phyloP scores from a whole-genome alignment of 768 basidiomycete genomes.

The Chalciporus piperatus region DNA sequence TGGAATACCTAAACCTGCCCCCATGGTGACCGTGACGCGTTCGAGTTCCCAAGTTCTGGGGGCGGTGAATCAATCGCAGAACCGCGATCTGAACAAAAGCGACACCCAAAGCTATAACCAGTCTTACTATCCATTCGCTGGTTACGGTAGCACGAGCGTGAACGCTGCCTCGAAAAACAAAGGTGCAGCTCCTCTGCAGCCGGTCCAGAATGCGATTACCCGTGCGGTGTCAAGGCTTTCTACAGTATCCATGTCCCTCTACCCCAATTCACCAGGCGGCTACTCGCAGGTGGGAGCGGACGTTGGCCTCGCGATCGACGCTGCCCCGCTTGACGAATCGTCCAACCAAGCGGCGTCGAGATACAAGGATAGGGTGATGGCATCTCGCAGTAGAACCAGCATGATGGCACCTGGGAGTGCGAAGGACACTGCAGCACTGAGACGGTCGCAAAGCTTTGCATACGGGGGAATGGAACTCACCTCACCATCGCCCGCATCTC shows the following conservation, averaged over 20 bases:
- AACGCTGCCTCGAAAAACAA: slow-evolving; percentile 21
- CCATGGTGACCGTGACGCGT: slow-evolving; percentile 22
- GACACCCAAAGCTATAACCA: slow-evolving; percentile 9
- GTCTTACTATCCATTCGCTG: slow-evolving; percentile 24
- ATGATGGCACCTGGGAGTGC: slow-evolving; percentile 15
- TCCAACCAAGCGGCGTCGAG: slow-evolving; percentile 32
- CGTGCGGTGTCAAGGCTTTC: slow-evolving; percentile 41
- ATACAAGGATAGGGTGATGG: slow-evolving; percentile 32
- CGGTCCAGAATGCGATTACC: slow-evolving; percentile 39
- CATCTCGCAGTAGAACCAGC: slow-evolving; percentile 20
- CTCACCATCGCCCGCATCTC: slow-evolving; percentile 38
- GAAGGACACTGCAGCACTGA: slow-evolving; percentile 22
- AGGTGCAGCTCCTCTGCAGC: slow-evolving; percentile 35
- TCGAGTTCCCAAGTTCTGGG: slow-evolving; percentile 17
- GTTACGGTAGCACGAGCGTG: slow-evolving; percentile 19
- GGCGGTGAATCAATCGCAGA: slow-evolving; percentile 9
- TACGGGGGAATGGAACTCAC: slow-evolving; percentile 54
- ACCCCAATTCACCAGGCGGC: slow-evolving; percentile 41
- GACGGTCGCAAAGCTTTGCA: slow-evolving; percentile 38
- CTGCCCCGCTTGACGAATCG: slow-evolving; percentile 42
- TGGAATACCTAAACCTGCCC: slow-evolving; percentile 29
- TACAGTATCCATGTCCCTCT: slow-evolving; percentile 45
- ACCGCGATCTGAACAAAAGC: slow-evolving; percentile 3
- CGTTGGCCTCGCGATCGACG: slow-evolving; percentile 37
- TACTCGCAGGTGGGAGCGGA: slow-evolving; percentile 22